Evolutionary conservation across 805 yeast genomes (phyloP), one percentile per base, ranked within the genome.

Genomic region (Ogataea kodamae): DNA sequence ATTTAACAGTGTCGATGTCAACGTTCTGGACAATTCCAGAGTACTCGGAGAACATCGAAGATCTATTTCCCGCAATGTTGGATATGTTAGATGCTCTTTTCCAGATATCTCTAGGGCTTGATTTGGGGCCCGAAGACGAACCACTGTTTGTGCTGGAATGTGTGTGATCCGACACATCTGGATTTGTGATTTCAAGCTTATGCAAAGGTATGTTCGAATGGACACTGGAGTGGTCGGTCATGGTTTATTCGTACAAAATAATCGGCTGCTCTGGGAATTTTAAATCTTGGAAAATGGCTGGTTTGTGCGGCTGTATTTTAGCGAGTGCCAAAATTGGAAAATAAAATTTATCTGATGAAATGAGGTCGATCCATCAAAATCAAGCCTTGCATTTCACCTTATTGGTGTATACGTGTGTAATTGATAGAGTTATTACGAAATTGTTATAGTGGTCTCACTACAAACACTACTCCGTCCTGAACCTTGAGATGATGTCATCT

Each of bases 21-120:
- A 57, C 62, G 27, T 58, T 48, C 10, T 62, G 64, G n/a, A 62
- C 58, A 10, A 62, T 46, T 9, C 66, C 67, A 0, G 65, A 59
- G 40, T 62, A 62, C 5, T 58, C 56, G 1, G 66, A 61, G 28
- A 59, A 22, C 40, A 54, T 36, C 1, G 67, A 62, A 2, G 50
- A 39, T 35, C 67, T 37, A 19, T 52, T 51, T 8, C 50, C 56
- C 4, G 50, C 37, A 13, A 24, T 22, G 32, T 42, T 40, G 22
- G 35, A 30, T 19, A 19, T 33, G n/a, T n/a, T 37, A 11, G 39
- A 32, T 5, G 23, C 21, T 15, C 43, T 33, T 12, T 27, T 35
- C 26, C 25, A 23, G 7, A 17, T 18, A 4, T 37, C 35, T 12
- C 28, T 24, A 14, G 34, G 12, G 29, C 25, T 9, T 6, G 18